Evolutionary conservation across 306 rosid species (phyloP), one percentile per base, ranked within the genome.

Genomic region (Dryas alaskensis): DNA sequence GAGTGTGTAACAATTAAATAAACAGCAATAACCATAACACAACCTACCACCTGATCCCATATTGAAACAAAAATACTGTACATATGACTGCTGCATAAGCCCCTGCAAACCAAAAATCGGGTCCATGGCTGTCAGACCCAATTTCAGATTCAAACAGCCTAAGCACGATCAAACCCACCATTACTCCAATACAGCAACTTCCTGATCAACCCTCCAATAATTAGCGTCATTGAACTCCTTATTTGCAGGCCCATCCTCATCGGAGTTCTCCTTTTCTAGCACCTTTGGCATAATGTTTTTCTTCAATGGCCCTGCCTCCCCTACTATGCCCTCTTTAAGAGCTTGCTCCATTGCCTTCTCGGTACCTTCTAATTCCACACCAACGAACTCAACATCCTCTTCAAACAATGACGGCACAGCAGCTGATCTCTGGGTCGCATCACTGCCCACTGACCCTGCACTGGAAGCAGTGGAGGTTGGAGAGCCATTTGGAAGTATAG

Each of bases 281-380:
- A 69, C 90, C 85, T 90, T 89, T 2, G 89, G 81, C 57, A 65
- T 49, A 49, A 79, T 59, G 77, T 83, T 87, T 78, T 90, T 90
- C 89, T 89, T 91, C 88, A 95, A 80, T n/a, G 99, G 98, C 65
- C 98, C 99, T 6, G 97, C 99, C 83, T 95, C 98, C 79, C 98
- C 99, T 53, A 95, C 99, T 77, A 90, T 90, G 10, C 98, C 99
- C 85, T 95, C 98, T 84, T 95, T 95, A 44, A 95, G 92, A 67
- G 99, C 99, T 75, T 92, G 99, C 49, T 87, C 99, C 99, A 95
- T 92, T 16, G 99, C 99, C 75, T 92, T 95, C 83, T 90, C 98
- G 0, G 98, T 87, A 43, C 97, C 99, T 84, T 92, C 97, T 73
- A 86, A 69, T 79, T 92, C 99, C 80, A 95, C 96, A 8, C 99